Percentiles rank a stretch among this genome's conserved stretches.
These are phyloP conservation scores for Cercospora sp. DNA, from an alignment of 2,329 filamentous ascomycete genomes.

Conservation along the genomic window DNA sequence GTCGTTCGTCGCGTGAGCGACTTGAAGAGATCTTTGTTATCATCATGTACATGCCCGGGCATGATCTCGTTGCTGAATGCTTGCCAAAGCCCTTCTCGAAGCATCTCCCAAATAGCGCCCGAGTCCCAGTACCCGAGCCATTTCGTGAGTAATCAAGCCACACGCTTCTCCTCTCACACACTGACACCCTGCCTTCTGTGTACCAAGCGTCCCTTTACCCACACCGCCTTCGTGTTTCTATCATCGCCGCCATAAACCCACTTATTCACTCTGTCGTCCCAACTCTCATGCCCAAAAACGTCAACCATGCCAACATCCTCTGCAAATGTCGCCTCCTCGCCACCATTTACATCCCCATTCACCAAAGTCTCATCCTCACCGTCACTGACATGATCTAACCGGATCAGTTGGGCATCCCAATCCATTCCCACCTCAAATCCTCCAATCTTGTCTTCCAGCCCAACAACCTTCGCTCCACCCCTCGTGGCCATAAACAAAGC, in stretches of 20 bases:
- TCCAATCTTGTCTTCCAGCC: constrained; percentile 70
- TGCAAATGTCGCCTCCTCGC: constrained; percentile 37
- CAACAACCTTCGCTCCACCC: constrained; percentile 82
- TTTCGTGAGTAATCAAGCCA: neutral
- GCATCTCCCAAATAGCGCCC: neutral
- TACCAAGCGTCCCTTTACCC: constrained; percentile 82
- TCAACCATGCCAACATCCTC: constrained; percentile 66
- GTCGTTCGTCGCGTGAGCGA: neutral
- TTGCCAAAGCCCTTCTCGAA: neutral
- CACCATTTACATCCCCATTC: neutral
- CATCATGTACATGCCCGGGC: neutral
- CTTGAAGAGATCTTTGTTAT: neutral
- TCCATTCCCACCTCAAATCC: constrained; percentile 83
- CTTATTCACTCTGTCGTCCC: constrained; percentile 83
- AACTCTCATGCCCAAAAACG: constrained; percentile 88
- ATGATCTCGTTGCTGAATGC: neutral
- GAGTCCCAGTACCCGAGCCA: neutral
- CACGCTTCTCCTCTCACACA: constrained; percentile 4
- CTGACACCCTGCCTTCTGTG: constrained; percentile 53
- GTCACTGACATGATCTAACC: constrained; percentile 52
- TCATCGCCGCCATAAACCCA: constrained; percentile 96
- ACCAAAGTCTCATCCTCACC: constrained; percentile 24
- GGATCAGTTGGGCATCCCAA: constrained; percentile 86
- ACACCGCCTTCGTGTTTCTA: constrained; percentile 82
- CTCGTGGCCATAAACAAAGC: constrained; percentile 81